Base-by-base conservation (phyloP, 139 green algal species). In the Zygnema circumcarinatum region DNA sequence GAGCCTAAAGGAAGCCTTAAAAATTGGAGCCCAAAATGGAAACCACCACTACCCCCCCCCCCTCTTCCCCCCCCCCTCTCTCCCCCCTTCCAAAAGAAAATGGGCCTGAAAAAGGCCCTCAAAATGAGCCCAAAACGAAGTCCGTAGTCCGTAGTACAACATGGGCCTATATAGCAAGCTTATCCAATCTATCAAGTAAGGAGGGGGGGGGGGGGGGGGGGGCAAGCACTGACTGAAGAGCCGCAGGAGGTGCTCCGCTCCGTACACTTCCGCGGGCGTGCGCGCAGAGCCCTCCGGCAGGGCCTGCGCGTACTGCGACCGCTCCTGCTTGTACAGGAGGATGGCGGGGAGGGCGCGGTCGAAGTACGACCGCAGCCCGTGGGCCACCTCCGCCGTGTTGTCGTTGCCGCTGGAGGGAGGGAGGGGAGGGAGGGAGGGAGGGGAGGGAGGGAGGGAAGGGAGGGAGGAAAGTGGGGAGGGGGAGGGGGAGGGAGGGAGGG, bases 251-350 rank as follows among this genome's bases (percentile, higher is more conserved):
- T 92, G 88, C 88, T 92, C 88, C 21, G 53, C 88, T 16, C 88
- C 88, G 40, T 92, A 92, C 16, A 92, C 67, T 16, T 92, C 78
- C 2, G 39, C 74, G 29, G 88, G 87, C 35, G 20, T 39, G 20
- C 33, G n/a, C 36, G 29, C 32, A 3, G 76, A 72, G 54, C 54
- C 29, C 25, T 25, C 29, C 25, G 25, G 25, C 54, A 72, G 25
- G 54, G 29, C 54, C 54, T 72, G 25, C 25, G 25, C 25, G 25
- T 72, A 87, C 85, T 90, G 85, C 42, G 56, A 32, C 2, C 85
- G 21, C 74, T 92, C 87, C 47, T 88, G n/a, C 36, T 87, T 81
- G 87, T 92, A 92, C 47, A 92, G 87, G 47, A 92, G 76, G 76
- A 92, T 91, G 21, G 38, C 33, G 38, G 62, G 74, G 35, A 92